A percentile compares a stretch with the other conserved stretches of the same genome.
These are phyloP conservation scores for Hyaloscypha bicolor DNA, from an alignment of 495 filamentous ascomycete genomes.

Conservation along the genomic window DNA sequence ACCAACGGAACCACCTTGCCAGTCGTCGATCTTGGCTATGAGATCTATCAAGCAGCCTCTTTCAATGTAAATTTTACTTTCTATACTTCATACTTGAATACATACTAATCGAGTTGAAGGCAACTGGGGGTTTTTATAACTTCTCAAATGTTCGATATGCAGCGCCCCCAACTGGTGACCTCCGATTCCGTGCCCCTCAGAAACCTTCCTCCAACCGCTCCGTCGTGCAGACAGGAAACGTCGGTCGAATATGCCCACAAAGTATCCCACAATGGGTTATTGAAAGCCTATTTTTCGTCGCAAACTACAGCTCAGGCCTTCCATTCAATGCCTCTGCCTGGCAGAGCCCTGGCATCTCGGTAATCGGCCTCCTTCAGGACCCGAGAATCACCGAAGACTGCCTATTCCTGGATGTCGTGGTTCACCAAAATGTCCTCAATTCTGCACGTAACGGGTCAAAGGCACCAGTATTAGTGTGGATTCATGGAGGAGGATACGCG, in stretches of 20 bases:
- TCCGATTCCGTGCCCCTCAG: slow-evolving; percentile 51
- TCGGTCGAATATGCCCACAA: slow-evolving; percentile 12
- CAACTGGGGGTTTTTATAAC: slow-evolving; percentile 42
- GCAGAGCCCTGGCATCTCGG: too few relatives aligned
- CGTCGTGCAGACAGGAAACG: slow-evolving; percentile 26
- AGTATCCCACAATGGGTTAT: slow-evolving; percentile 14
- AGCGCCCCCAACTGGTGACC: slow-evolving; percentile 51
- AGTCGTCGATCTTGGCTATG: slow-evolving; percentile 37
- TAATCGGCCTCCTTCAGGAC: not conserved
- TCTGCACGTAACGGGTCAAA: not conserved
- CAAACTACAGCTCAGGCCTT: slow-evolving; percentile 6
- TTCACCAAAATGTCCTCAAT: slow-evolving; percentile 45
- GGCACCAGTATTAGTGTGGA: not conserved
- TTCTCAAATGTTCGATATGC: slow-evolving; percentile 64
- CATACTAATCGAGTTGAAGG: not conserved
- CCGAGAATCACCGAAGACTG: slow-evolving; percentile 13
- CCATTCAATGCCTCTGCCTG: not conserved
- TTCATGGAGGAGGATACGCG: not conserved
- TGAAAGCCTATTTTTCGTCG: not conserved
- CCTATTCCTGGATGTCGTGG: slow-evolving; percentile 44
- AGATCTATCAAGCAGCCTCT: slow-evolving; percentile 30
- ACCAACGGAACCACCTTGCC: not conserved
- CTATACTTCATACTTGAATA: not conserved
- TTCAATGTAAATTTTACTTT: slow-evolving; percentile 9
- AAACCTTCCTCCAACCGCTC: slow-evolving; percentile 36